Conservation (phyloP, 305 asterid species). For the Andrographis paniculata region DNA sequence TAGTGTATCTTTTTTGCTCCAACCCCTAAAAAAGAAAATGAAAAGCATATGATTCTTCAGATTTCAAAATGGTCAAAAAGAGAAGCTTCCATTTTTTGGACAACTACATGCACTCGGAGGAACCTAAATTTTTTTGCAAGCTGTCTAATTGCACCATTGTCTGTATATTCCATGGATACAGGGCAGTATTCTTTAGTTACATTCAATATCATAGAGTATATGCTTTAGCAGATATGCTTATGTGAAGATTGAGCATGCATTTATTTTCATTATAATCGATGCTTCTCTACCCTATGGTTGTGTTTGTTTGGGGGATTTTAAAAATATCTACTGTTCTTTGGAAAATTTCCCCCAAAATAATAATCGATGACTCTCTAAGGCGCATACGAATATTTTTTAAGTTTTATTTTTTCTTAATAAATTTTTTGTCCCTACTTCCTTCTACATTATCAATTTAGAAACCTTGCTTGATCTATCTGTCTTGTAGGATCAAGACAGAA, state of each 20-base stretch:
- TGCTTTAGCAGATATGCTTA: too few species aligned
- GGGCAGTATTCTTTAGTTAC: neutral
- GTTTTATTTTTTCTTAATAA: too few species aligned
- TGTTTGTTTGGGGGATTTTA: too few species aligned
- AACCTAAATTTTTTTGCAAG: constrained; percentile 9
- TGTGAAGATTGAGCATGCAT: too few species aligned
- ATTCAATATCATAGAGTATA: too few species aligned
- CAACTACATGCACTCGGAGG: constrained; percentile 17
- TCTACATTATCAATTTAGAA: neutral
- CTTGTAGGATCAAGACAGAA: constrained; percentile 11
- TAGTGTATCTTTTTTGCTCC: constrained; percentile 3
- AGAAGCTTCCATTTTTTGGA: constrained; percentile 19
- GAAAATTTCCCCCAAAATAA: too few species aligned
- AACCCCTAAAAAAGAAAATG: constrained; percentile 7
- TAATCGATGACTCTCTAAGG: neutral
- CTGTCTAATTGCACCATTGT: neutral
- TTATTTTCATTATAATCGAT: too few species aligned
- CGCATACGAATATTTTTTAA: neutral
- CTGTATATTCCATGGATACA: constrained; percentile 1
- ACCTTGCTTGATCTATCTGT: constrained; percentile 1
- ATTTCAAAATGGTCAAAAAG: constrained; percentile 32
- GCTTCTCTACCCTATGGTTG: too few species aligned
- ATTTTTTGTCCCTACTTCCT: too few species aligned
- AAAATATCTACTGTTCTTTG: too few species aligned
- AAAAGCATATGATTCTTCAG: constrained; percentile 27